These are phyloP conservation scores for Cryphonectria nitschkei DNA, from an alignment of 2,329 filamentous ascomycete species.

Conservation along the genomic window DNA sequence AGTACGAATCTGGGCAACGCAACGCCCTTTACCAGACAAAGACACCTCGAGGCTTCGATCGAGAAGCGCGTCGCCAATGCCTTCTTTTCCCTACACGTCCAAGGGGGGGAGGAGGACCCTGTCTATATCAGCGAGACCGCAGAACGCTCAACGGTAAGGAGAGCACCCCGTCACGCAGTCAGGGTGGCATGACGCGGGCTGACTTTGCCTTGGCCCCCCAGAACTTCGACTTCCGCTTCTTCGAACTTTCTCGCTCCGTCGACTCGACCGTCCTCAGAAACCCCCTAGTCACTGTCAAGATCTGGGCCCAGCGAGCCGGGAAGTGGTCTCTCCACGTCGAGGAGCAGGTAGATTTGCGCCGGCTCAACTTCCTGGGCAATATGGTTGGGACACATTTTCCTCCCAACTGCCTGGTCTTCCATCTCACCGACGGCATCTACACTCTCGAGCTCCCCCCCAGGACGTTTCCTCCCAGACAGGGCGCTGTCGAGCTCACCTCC, in stretches of 20 bases:
- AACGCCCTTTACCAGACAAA: constrained; percentile 63
- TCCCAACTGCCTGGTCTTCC: constrained; percentile 81
- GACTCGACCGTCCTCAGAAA: constrained; percentile 67
- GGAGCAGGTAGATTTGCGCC: constrained; percentile 70
- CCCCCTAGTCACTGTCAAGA: constrained; percentile 66
- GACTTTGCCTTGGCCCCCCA: constrained; percentile 33
- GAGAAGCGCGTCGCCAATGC: constrained; percentile 77
- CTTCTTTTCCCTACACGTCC: constrained; percentile 83
- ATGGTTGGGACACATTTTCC: constrained; percentile 74
- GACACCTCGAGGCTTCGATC: constrained; percentile 74
- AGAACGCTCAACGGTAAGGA: constrained; percentile 69
- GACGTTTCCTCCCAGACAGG: constrained; percentile 55
- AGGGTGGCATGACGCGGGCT: constrained; percentile 22
- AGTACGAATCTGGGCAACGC: constrained; percentile 54
- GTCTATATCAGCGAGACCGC: constrained; percentile 89
- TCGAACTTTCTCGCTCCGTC: constrained; percentile 69
- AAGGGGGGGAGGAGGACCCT: constrained; percentile 63
- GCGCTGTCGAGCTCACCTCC: constrained; percentile 63
- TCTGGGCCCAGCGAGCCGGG: constrained; percentile 70
- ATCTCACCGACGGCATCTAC: constrained; percentile 86
- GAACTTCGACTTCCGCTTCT: constrained; percentile 89
- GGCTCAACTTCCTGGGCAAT: constrained; percentile 77
- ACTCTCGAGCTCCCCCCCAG: constrained; percentile 69
- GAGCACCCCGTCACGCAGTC: constrained; percentile 24
- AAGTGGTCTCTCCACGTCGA: constrained; percentile 70